Evolutionary conservation across 169 alveolate species (phyloP), one percentile per base, ranked within the genome.

Genomic region (Theileria equi): DNA sequence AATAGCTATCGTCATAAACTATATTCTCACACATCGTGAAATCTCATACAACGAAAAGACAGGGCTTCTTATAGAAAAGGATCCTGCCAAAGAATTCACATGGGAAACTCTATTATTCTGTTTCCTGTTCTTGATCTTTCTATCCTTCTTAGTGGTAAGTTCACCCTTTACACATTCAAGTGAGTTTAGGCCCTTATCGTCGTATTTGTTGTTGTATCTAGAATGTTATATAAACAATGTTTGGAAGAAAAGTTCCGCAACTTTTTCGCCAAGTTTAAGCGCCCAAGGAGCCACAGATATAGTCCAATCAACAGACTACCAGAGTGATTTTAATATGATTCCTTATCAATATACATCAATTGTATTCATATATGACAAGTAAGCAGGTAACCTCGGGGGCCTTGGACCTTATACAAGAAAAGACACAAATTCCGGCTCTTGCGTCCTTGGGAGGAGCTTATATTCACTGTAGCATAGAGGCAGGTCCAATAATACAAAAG

Each of bases 1-100:
- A 19, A 65, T 88, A 36, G 88, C 93, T 13, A 88, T 90, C 26
- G 62, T 88, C 25, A 45, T 90, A 32, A 90, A 90, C 77, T 74
- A 83, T 53, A 85, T 90, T 17, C 89, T 90, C 21, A 74, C 89
- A 0, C 79, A 76, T 48, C 53, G 86, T 29, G 88, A 67, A 43
- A 77, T 77, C 16, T 45, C 80, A 11, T 74, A 74, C 66, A 36
- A 69, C 73, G 72, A 54, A 17, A 52, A 63, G 57, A 74, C 84
- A 1, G 84, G 84, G 17, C 44, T 74, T 36, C 44, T 57, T 5
- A 64, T 74, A 6, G 69, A 70, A 59, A 64, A 49, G 32, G 11
- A 67, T 44, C 84, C 84, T 10, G 44, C 54, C 6, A 58, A 49
- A 13, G 80, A 16, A 11, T 47, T 52, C 28, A 49, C 17, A 29